phyloP scores from a whole-genome alignment of 768 basidiomycete species.

The Royoungia palumana region DNA sequence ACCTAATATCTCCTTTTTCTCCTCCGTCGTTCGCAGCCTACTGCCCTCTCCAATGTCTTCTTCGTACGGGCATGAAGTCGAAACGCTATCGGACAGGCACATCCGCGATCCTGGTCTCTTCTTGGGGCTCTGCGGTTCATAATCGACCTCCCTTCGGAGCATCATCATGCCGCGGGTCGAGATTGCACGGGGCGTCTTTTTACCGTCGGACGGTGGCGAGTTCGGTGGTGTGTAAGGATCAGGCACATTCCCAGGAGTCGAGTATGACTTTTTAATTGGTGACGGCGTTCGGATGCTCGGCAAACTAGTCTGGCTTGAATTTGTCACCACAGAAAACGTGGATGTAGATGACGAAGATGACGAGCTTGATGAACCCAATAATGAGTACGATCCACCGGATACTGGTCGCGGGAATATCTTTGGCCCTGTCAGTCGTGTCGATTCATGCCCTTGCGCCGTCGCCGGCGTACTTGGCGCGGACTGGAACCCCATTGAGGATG shows the following conservation, averaged over 20 bases:
- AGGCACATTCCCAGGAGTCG: conserved; percentile 10
- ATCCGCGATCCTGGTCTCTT: conserved; percentile 39
- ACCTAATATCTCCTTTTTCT: conserved; percentile 78
- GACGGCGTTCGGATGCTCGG: conserved; percentile 37
- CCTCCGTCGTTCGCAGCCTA: conserved; percentile 58
- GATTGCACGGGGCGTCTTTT: conserved; percentile 21
- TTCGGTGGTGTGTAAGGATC: conserved; percentile 22
- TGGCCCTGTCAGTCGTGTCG: conserved; percentile 15
- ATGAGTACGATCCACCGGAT: conserved; percentile 16
- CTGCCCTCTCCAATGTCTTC: conserved; percentile 11
- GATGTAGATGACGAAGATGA: conserved; percentile 33
- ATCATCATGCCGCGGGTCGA: conserved; percentile 52
- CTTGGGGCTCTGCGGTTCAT: conserved; percentile 67
- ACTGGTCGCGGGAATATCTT: conserved; percentile 25
- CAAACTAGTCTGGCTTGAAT: conserved; percentile 27
- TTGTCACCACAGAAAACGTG: conserved; percentile 39
- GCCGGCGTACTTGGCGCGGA: conserved; percentile 33
- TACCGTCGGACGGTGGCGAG: conserved; percentile 24
- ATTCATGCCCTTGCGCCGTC: conserved; percentile 23
- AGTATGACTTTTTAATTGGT: conserved; percentile 39
- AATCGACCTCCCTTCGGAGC: conserved; percentile 71
- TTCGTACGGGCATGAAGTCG: conserved; percentile 10
- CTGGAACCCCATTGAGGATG: conserved; percentile 22
- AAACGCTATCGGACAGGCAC: conserved; percentile 26
- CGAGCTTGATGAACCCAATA: conserved; percentile 24